These are phyloP conservation scores for Tinospora cordifolia DNA, from an alignment of 164 flowering plant species.

Conservation along the genomic window DNA sequence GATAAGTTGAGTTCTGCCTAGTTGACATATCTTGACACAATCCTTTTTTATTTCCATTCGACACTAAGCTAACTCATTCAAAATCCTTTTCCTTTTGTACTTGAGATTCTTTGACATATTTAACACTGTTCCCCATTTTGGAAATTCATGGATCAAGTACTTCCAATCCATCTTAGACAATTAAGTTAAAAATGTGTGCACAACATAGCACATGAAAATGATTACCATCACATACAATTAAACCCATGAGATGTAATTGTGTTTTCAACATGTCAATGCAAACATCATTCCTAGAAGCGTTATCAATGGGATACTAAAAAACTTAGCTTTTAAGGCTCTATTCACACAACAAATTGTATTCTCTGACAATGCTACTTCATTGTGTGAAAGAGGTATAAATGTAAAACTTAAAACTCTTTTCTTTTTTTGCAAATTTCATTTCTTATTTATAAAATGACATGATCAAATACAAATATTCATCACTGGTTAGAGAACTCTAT, in stretches of 20 bases:
- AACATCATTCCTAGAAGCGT: neutral
- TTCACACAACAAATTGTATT: neutral
- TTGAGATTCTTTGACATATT: neutral
- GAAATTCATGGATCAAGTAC: neutral
- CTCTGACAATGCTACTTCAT: neutral
- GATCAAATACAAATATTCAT: neutral
- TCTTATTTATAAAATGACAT: neutral
- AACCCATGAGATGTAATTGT: neutral
- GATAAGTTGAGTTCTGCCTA: no score
- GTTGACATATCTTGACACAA: no score
- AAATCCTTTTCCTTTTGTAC: neutral
- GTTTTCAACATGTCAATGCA: neutral
- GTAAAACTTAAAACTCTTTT: neutral
- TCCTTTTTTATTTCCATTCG: no score
- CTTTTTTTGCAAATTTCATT: neutral
- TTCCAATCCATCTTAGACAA: neutral
- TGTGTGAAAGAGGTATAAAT: conserved; percentile 1
- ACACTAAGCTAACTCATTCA: neutral
- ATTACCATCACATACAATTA: neutral
- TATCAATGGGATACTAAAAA: conserved; percentile 1
- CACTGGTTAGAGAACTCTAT: neutral
- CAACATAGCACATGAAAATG: neutral
- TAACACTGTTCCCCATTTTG: neutral
- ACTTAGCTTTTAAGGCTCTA: neutral
- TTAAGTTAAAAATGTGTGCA: neutral